phyloP scores from a whole-genome alignment of 2,329 filamentous ascomycete genomes.

The Aspergillus glaucus region DNA sequence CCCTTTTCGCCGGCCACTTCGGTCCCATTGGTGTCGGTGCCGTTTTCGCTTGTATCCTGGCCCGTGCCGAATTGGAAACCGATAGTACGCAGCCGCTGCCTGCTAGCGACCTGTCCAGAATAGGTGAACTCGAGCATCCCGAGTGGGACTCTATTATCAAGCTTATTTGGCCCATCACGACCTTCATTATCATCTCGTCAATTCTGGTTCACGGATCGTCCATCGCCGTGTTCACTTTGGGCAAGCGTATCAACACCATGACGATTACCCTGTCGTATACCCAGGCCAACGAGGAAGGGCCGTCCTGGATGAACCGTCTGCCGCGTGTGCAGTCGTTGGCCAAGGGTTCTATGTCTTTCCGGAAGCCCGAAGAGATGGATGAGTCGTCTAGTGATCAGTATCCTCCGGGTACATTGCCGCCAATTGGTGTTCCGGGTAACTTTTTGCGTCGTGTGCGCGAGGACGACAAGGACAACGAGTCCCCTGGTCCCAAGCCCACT shows the following conservation, averaged over 20 bases:
- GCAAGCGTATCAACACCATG: conserved; percentile 95
- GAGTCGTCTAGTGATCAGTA: conserved; percentile 51
- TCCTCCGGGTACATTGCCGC: conserved; percentile 65
- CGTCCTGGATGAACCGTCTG: conserved; percentile 90
- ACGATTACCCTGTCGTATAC: conserved; percentile 96
- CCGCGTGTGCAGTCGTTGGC: conserved; percentile 78
- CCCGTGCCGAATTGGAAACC: conserved; percentile 82
- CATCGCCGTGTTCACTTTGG: conserved; percentile 92
- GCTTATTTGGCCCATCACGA: conserved; percentile 91
- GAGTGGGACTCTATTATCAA: conserved; percentile 67
- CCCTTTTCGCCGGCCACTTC: conserved; percentile 93
- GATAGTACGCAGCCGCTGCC: conserved; percentile 67
- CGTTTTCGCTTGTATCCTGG: conserved; percentile 89
- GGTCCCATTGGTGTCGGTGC: conserved; percentile 95
- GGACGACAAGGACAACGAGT: conserved; percentile 55
- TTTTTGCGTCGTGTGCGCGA: conserved; percentile 74
- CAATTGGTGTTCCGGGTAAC: conserved; percentile 63
- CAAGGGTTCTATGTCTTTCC: conserved; percentile 66
- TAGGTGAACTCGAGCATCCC: conserved; percentile 30
- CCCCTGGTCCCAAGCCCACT: conserved; percentile 50
- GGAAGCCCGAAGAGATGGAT: conserved; percentile 64
- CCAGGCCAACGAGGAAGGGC: conserved; percentile 76
- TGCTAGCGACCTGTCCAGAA: conserved; percentile 48
- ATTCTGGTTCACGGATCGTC: conserved; percentile 98
- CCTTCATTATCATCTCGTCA: conserved; percentile 88